Percentiles rank a stretch among this genome's conserved stretches.
These are phyloP conservation scores for Suillus spraguei DNA, from an alignment of 768 basidiomycete genomes.

Conservation along the genomic window DNA sequence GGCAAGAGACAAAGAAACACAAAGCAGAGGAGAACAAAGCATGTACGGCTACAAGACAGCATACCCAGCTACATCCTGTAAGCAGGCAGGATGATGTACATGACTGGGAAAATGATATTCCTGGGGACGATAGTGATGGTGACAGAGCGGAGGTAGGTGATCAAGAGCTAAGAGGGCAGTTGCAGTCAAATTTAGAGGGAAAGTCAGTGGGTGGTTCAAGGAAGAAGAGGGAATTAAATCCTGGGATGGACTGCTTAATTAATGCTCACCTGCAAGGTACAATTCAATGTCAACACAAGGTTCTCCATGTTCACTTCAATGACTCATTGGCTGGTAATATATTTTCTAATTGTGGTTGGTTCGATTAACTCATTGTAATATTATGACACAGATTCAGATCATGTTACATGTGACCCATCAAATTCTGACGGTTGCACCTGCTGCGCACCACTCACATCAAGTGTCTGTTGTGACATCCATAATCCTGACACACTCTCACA, in stretches of 20 bases:
- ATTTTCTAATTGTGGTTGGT: not conserved
- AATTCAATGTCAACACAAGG: not conserved
- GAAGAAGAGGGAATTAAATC: not conserved
- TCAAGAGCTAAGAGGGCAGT: not conserved
- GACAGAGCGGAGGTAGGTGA: not conserved
- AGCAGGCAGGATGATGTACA: not conserved
- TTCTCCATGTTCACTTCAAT: not conserved
- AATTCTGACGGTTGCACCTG: not conserved
- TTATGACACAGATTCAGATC: not conserved
- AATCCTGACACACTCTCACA: not conserved
- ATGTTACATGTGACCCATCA: not conserved
- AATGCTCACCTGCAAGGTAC: not conserved
- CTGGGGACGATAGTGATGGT: not conserved
- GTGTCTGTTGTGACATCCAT: not conserved
- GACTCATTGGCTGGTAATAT: not conserved
- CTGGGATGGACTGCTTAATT: not conserved
- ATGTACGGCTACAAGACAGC: not conserved
- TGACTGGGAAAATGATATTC: not conserved
- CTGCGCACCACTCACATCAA: not conserved
- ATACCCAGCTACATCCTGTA: not conserved
- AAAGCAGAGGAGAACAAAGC: not conserved
- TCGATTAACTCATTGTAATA: not conserved
- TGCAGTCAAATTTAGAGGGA: not conserved
- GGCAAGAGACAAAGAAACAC: not conserved
- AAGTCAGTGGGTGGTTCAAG: not conserved